Base-by-base conservation (phyloP, 306 rosid species). In the Castanea crenata region DNA sequence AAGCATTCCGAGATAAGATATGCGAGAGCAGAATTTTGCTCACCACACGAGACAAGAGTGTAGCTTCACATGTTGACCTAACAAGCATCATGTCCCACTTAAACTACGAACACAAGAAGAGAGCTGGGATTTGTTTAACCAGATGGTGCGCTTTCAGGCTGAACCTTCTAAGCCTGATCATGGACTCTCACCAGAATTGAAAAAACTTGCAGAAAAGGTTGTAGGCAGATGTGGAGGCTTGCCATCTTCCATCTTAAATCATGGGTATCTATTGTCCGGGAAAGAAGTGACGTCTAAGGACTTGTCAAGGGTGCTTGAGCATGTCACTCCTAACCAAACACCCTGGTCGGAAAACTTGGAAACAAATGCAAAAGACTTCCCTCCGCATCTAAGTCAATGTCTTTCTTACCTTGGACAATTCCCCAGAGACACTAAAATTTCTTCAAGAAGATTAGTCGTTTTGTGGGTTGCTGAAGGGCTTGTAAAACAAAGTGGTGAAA, bases 71-170 rank as follows among this genome's bases (percentile, higher is more conserved):
- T 67, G 41, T 27, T 11, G 71, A 73, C 58, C 58, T 20, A 13
- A 52, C 19, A 9, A 58, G 21, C 16, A 8, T 25, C 12, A 55
- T 13, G 19, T 62, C 38, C 75, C n/a, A 5, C 75, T 87, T 80
- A 38, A 71, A 44, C 81, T 84, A 32, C 77, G 73, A 56, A 84
- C 78, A 11, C 79, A 73, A 70, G 84, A 82, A 34, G 86, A 84
- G 44, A 76, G 88, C 52, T 76, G 78, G 84, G 4, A 21, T 0
- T 64, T 84, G 56, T 74, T 82, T 35, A 56, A 8, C 10, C 52
- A 79, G 83, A 79, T 63, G 81, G 84, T 82, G 79, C 20, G 58
- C 19, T 19, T 58, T 52, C 38, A 0, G 13, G 13, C 14, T 46
- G 4, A 46, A 46, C 52, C 52, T 46, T 46, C 52, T 46, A 2